Evolutionary conservation across 805 yeast species (phyloP), one percentile per base, ranked within the genome.

Genomic region (Deakozyma indianensis): DNA sequence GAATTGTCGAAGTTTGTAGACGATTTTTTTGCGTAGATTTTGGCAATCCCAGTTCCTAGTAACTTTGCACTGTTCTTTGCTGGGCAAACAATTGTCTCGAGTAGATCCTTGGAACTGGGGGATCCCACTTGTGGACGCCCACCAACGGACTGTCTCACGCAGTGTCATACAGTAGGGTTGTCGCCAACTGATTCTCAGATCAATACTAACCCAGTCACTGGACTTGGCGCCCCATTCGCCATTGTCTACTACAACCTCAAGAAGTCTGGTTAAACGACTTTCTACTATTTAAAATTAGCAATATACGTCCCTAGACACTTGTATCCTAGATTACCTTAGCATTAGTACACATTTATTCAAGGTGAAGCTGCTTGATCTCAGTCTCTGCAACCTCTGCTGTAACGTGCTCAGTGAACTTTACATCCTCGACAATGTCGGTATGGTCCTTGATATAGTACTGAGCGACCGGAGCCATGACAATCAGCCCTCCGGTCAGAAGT

Each of bases 171-270:
- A n/a, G n/a, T n/a, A n/a, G n/a, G n/a, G n/a, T n/a, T n/a, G n/a
- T n/a, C n/a, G n/a, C n/a, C n/a, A n/a, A n/a, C n/a, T n/a, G n/a
- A n/a, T n/a, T n/a, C n/a, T n/a, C n/a, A n/a, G n/a, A n/a, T n/a
- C n/a, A n/a, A n/a, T 46, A 43, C 52, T 44, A 42, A 42, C 49
- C 11, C 44, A 65, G 70, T 59, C 48, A 59, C 77, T 40, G 90
- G 86, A 49, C 71, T 78, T 51, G 74, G 77, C 50, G 69, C 80
- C 47, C 96, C 97, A 61, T 82, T 85, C 71, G 70, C 82, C 59
- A 77, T 87, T 47, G 70, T 75, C 52, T 80, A 67, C 68, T 84
- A 80, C 71, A 92, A 85, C 74, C 69, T 85, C 71, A 83, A 80
- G 77, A 88, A 88, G 76, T 70, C 90, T 51, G 96, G 96, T 40